Evolutionary conservation across 331 rosid genomes (phyloP).

Genomic region (Rosa hybrid): DNA sequence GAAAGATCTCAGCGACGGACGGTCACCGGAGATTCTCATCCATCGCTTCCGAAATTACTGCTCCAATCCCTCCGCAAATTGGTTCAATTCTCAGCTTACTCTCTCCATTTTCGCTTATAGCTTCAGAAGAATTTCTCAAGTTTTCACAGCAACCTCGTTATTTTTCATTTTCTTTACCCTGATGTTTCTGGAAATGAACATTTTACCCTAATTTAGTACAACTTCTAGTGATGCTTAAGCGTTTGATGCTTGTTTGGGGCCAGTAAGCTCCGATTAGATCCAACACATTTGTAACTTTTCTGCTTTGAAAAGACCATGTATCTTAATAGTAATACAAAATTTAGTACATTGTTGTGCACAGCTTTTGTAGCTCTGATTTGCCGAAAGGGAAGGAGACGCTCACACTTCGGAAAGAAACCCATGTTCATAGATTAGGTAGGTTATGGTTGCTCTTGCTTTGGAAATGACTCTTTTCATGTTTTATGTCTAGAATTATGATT

Average conservation of each 20-base stretch:
- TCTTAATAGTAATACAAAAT: neutral
- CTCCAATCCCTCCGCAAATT: slow-evolving; percentile 36
- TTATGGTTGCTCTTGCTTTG: slow-evolving; percentile 10
- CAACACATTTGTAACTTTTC: neutral
- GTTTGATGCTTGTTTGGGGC: too few relatives aligned
- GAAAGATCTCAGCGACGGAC: slow-evolving; percentile 48
- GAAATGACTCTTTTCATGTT: too few relatives aligned
- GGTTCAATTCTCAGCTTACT: slow-evolving; percentile 38
- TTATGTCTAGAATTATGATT: too few relatives aligned
- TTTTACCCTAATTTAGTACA: neutral
- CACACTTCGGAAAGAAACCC: slow-evolving; percentile 53
- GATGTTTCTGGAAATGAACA: neutral
- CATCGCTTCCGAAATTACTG: slow-evolving; percentile 73
- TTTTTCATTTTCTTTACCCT: neutral
- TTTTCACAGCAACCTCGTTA: neutral
- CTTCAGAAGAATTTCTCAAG: neutral
- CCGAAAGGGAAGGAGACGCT: slow-evolving; percentile 64
- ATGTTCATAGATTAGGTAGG: slow-evolving; percentile 63
- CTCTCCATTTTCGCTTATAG: neutral
- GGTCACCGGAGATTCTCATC: slow-evolving; percentile 55
- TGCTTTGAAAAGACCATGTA: neutral
- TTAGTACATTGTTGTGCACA: slow-evolving; percentile 30
- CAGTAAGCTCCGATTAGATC: neutral
- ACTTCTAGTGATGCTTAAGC: neutral
- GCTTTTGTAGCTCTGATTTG: slow-evolving; percentile 54